phyloP scores from a whole-genome alignment of 441 rosid species.

The Rhodomyrtus psidioides region DNA sequence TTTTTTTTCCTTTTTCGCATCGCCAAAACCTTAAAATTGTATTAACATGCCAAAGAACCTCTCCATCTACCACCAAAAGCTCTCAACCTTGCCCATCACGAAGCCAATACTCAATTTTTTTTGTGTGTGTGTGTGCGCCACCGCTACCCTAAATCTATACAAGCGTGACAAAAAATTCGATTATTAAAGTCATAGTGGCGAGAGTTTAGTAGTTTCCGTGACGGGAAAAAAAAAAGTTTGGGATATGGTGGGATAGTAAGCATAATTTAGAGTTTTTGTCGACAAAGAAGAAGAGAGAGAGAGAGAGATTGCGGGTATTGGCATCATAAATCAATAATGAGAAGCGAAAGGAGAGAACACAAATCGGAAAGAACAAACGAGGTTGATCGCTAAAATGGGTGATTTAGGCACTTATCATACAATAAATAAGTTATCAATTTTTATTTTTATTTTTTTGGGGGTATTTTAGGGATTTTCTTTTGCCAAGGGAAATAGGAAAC shows the following conservation, averaged over 20 bases:
- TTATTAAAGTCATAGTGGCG: not conserved
- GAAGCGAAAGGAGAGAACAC: not conserved
- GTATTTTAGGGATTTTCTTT: not conserved
- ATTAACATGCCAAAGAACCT: not conserved
- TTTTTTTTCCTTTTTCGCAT: not conserved
- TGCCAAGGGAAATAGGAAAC: not conserved
- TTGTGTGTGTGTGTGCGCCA: too few species aligned
- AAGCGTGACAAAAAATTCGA: not conserved
- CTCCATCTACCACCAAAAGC: fast-evolving
- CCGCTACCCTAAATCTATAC: not conserved
- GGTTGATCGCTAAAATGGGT: too few species aligned
- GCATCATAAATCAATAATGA: not conserved
- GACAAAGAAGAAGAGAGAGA: not conserved
- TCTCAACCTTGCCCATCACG: not conserved
- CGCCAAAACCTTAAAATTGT: not conserved
- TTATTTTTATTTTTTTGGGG: not conserved
- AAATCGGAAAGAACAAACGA: not conserved
- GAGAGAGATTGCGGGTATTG: not conserved
- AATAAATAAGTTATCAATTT: not conserved
- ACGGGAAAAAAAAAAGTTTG: not conserved
- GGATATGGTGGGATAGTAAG: not conserved
- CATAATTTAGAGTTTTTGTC: not conserved
- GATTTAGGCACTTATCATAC: not conserved
- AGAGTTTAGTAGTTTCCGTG: not conserved
- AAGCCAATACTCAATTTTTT: not conserved